Conservation (phyloP, 2,329 filamentous ascomycete genomes). For the Chlorencoelia australis region DNA sequence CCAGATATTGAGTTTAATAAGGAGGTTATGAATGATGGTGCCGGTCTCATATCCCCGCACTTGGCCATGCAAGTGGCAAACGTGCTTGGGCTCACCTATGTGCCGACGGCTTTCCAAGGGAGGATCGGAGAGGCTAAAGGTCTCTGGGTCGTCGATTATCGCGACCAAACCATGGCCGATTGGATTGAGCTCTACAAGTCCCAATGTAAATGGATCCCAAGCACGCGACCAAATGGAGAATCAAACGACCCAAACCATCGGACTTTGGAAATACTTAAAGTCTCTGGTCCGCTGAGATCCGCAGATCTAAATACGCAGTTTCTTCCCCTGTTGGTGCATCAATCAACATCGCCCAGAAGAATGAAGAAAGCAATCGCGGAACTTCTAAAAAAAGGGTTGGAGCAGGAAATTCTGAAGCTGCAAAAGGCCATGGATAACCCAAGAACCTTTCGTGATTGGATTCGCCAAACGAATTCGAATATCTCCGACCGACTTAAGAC, state of each 20-base stretch:
- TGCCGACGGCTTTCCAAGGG: slow-evolving; percentile 57
- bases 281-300: slow-evolving; percentile 36
- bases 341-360: slow-evolving; percentile 34
- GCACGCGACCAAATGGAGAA: slow-evolving; percentile 31
- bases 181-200: slow-evolving; percentile 61
- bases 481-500: slow-evolving; percentile 27
- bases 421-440: slow-evolving; percentile 41
- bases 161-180: slow-evolving; percentile 34
- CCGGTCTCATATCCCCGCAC: slow-evolving; percentile 51
- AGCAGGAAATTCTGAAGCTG: slow-evolving; percentile 41
- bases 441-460: slow-evolving; percentile 42
- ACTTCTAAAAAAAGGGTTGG: slow-evolving; percentile 40
- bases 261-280: slow-evolving; percentile 54
- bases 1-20: slow-evolving; percentile 14
- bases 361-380: slow-evolving; percentile 41
- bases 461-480: slow-evolving; percentile 35
- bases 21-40: slow-evolving; percentile 56
- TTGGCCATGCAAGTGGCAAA: slow-evolving; percentile 44
- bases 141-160: slow-evolving; percentile 56
- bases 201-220: slow-evolving; percentile 57
- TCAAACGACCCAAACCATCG: slow-evolving; percentile 37
- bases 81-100: slow-evolving; percentile 38
- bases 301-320: slow-evolving; percentile 58
- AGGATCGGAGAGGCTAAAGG: slow-evolving; percentile 67
- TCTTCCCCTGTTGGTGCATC: slow-evolving; percentile 55